A percentile compares a stretch with the other conserved stretches of the same genome.
phyloP scores from a whole-genome alignment of 495 filamentous ascomycete genomes.

The Cenococcum geophilum region DNA sequence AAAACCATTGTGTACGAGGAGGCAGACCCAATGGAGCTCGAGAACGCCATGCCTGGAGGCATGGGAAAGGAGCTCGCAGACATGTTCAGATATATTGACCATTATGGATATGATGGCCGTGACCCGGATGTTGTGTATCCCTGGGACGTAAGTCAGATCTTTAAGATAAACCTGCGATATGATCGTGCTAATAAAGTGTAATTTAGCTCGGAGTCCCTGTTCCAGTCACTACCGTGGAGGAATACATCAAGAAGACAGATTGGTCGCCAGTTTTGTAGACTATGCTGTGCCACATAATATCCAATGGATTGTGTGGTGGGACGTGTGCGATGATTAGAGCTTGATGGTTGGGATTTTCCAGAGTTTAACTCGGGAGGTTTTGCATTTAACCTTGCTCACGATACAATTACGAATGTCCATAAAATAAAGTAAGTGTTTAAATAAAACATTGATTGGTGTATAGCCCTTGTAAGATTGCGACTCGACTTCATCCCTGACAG shows the following conservation, averaged over 20 bases:
- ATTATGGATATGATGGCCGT: slow-evolving; percentile 39
- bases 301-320: no score
- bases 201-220: slow-evolving; percentile 30
- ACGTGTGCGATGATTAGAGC: no score
- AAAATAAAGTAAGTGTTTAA: no score
- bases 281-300: neutral
- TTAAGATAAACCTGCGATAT: neutral
- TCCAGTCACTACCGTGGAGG: slow-evolving; percentile 29
- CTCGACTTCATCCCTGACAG: no score
- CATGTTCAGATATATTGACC: slow-evolving; percentile 34
- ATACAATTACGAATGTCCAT: no score
- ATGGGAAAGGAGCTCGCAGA: slow-evolving; percentile 36
- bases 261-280: slow-evolving; percentile 26
- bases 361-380: no score
- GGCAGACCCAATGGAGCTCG: slow-evolving; percentile 18
- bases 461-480: no score
- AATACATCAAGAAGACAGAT: slow-evolving; percentile 36
- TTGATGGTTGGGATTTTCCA: no score
- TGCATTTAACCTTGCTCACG: no score
- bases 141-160: slow-evolving; percentile 12
- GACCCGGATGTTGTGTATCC: slow-evolving; percentile 31
- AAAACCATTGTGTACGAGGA: slow-evolving; percentile 16
- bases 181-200: neutral
- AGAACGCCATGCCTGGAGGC: slow-evolving; percentile 20
- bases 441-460: no score